phyloP scores from a whole-genome alignment of 768 basidiomycete species.

The Xerocomus brunneocitrinus region DNA sequence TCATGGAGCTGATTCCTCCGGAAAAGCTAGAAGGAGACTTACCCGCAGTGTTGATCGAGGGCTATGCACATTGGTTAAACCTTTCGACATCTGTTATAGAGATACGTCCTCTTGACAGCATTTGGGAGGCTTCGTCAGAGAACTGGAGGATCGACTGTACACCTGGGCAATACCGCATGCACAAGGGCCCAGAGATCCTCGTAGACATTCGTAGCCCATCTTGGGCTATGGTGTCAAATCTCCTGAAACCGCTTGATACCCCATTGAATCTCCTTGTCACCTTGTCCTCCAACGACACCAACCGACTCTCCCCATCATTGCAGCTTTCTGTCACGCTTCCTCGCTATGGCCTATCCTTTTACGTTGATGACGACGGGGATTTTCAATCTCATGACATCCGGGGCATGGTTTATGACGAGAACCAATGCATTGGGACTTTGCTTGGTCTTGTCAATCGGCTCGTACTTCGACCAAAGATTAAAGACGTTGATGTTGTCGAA shows the following conservation, averaged over 20 bases:
- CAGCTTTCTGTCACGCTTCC: slow-evolving; percentile 33
- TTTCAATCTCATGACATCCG: slow-evolving; percentile 40
- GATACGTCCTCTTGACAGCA: slow-evolving; percentile 20
- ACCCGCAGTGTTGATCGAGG: slow-evolving; percentile 19
- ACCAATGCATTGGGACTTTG: slow-evolving; percentile 41
- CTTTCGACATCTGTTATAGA: slow-evolving; percentile 22
- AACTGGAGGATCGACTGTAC: slow-evolving; percentile 24
- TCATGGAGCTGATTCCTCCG: slow-evolving; percentile 22
- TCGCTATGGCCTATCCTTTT: slow-evolving; percentile 40
- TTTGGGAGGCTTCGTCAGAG: slow-evolving; percentile 22
- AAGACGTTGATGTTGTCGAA: background rate
- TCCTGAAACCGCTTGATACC: slow-evolving; percentile 21
- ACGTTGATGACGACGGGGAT: slow-evolving; percentile 26
- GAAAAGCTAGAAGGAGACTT: slow-evolving; percentile 21
- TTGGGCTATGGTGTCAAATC: slow-evolving; percentile 23
- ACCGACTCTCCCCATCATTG: background rate
- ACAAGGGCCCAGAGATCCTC: slow-evolving; percentile 8
- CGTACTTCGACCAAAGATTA: slow-evolving; percentile 32
- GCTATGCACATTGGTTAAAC: slow-evolving; percentile 29
- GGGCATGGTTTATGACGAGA: slow-evolving; percentile 36
- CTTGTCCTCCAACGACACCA: background rate
- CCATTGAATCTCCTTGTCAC: slow-evolving; percentile 21
- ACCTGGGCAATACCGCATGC: slow-evolving; percentile 3
- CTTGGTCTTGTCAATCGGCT: slow-evolving; percentile 40
- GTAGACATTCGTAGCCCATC: slow-evolving; percentile 28